These are phyloP conservation scores for Coleophoma eucalyptorum DNA, from an alignment of 2,329 filamentous ascomycete species.

Conservation along the genomic window DNA sequence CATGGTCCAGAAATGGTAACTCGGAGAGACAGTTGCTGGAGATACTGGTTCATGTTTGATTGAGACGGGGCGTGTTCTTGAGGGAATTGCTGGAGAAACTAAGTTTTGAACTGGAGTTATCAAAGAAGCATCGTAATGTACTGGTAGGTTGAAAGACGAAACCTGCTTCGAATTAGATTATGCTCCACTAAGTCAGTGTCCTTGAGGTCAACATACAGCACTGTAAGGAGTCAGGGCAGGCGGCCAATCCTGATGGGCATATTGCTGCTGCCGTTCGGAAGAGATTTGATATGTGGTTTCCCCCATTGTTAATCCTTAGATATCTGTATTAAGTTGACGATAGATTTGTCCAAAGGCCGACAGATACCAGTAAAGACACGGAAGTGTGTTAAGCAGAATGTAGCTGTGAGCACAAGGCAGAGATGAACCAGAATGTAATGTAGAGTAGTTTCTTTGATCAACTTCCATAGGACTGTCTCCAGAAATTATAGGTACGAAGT, in stretches of 20 bases:
- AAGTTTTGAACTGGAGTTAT: not conserved
- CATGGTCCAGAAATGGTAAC: not conserved
- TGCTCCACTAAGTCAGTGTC: no score
- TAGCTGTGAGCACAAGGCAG: no score
- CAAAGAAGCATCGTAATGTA: slow-evolving; percentile 4
- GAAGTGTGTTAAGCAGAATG: no score
- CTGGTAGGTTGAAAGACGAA: slow-evolving; percentile 6
- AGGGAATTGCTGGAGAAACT: no score
- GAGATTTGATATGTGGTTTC: not conserved
- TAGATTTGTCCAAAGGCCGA: no score
- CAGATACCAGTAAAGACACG: no score
- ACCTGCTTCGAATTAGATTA: not conserved
- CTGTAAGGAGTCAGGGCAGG: not conserved
- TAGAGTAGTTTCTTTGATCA: no score
- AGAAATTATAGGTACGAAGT: no score
- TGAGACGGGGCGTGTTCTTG: not conserved
- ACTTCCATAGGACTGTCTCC: no score
- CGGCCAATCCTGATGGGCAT: not conserved
- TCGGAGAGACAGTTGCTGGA: not conserved
- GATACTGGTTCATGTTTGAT: not conserved
- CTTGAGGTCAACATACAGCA: not conserved
- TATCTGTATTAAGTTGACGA: no score
- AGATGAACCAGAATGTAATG: no score
- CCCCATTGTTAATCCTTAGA: not conserved
- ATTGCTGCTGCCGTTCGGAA: not conserved